A percentile compares a stretch with the other conserved stretches of the same genome.
Evolutionary conservation across 257 asterid species (phyloP).

Genomic region (Nicotiana sylvestris): DNA sequence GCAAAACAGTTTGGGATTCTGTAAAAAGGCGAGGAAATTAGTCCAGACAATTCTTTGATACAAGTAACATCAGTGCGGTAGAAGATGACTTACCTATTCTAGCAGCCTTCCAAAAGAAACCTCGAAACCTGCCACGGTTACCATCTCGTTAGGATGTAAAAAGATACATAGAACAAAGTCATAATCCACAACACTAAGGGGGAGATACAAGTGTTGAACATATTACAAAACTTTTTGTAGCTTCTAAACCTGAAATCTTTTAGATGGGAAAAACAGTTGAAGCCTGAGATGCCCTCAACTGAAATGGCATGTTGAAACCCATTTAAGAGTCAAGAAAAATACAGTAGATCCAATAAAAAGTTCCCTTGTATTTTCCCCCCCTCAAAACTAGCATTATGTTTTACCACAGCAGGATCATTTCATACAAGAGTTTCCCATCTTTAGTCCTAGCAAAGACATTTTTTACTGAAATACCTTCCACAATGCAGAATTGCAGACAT

Average conservation of each 20-base stretch:
- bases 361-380: background rate
- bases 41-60: background rate
- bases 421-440: background rate
- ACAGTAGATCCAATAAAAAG: background rate
- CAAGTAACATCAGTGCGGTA: background rate
- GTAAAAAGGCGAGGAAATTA: background rate
- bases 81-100: conserved; percentile 36
- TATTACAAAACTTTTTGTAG: background rate
- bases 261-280: background rate
- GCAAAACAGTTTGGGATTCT: background rate
- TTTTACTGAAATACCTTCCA: background rate
- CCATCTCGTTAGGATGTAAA: conserved; percentile 1
- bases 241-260: background rate
- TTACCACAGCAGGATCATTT: background rate
- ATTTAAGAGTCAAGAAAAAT: background rate
- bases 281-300: background rate
- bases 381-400: background rate
- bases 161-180: background rate
- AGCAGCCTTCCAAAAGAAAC: conserved; percentile 59
- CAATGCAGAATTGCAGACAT: background rate
- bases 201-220: background rate
- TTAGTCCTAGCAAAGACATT: background rate
- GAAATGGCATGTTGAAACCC: background rate
- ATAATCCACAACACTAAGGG: background rate
- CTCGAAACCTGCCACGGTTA: conserved; percentile 42